Evolutionary conservation across 2,329 filamentous ascomycete genomes (phyloP), one percentile per base, ranked within the genome.

Genomic region (Fusarium palustre): DNA sequence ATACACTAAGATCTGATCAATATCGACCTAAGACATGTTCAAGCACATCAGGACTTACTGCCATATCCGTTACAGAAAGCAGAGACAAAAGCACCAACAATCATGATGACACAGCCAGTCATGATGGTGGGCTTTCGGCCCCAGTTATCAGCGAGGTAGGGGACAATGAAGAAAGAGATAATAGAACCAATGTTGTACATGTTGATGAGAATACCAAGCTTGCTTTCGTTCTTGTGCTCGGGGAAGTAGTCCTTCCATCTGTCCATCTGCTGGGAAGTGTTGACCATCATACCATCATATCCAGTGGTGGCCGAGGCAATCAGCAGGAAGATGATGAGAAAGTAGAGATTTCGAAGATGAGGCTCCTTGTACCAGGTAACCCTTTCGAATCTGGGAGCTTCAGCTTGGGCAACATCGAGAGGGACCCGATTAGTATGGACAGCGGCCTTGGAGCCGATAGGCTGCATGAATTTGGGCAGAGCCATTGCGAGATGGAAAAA

Each of bases 221-320:
- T 81, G 76, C 80, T 82, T 38, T 75, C 75, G 58, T 82, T 76
- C 12, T 56, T 47, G 55, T 68, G 38, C 36, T 82, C 76, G 33
- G 80, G 79, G 76, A 88, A 88, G 78, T 82, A 86, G 4, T 73
- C 67, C 67, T 84, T 81, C 85, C 86, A 88, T 20, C 77, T 77
- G 62, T 85, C 79, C 72, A 88, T 86, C 76, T 87, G 83, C 79
- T 88, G 86, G 5, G 85, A 86, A 12, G 85, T 87, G 77, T 88
- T 88, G 75, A 88, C 80, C 64, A 88, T 79, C 83, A 86, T 85
- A 57, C 87, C 86, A 77, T 90, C 87, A 74, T 88, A 89, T 55
- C 87, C 87, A 10, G 86, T 89, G 31, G 87, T 89, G 43, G 87
- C 87, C 31, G 87, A 89, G 15, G 86, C 87, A 59, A 89, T 79